Base-by-base conservation (phyloP, 345 rosid species). In the Ceriops tagal region DNA sequence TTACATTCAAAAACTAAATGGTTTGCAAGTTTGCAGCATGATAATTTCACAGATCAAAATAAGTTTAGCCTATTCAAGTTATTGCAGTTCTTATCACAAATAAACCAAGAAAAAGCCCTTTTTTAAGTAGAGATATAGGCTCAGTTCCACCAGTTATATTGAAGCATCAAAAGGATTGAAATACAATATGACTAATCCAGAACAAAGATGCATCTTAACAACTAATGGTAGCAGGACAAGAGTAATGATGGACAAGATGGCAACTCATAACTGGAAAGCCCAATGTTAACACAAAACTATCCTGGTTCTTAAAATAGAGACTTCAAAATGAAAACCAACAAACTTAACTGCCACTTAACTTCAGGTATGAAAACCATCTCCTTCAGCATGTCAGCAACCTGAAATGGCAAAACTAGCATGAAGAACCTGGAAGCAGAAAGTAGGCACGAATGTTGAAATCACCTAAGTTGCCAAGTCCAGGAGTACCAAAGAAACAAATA, bases 291-390 rank as follows among this genome's bases (percentile, higher is more conserved):
- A 78, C 37, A 71, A 72, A 72, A 75, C 61, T 58, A 62, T 20
- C 70, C 78, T 53, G 71, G 65, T 66, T 77, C 80, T 62, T 3
- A 67, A 68, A 64, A 53, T 28, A 64, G 70, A 66, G 70, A 64
- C 67, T 68, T 60, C 51, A 77, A 77, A 74, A 81, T 55, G 39
- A 61, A 75, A 82, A 70, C 80, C 79, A 78, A 78, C 84, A 79
- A 74, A 86, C 86, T 86, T 86, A 84, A 88, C 89, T 86, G 86
- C 86, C 79, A 83, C 68, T 49, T 80, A 70, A 81, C 80, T 80
- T 68, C 79, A 67, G 80, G 82, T 77, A 82, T 51, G 72, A 76
- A 79, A 80, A 81, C 79, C 82, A 77, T 80, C 85, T 78, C 74
- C 84, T 67, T 78, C 70, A 73, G 83, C 69, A 75, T 53, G 74